phyloP scores from a whole-genome alignment of 257 asterid genomes.

The Salvia splendens region DNA sequence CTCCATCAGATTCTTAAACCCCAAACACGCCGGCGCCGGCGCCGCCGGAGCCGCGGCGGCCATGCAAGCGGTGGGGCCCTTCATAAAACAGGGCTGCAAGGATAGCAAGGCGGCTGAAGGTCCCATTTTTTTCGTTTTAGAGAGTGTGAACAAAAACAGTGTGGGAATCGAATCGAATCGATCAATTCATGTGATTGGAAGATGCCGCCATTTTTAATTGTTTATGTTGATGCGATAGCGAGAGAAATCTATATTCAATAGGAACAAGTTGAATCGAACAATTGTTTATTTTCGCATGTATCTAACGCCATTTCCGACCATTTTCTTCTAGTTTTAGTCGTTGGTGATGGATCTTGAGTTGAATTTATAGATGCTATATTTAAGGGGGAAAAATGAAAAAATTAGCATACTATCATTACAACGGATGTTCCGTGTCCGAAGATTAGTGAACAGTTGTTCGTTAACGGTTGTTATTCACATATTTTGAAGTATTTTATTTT shows the following conservation, averaged over 20 bases:
- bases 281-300: too few species aligned
- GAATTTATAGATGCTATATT: not conserved
- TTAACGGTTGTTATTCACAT: too few species aligned
- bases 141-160: too few species aligned
- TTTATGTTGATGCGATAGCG: slow-evolving; percentile 22
- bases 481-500: too few species aligned
- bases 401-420: too few species aligned
- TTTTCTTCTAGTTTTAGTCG: not conserved
- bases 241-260: not conserved
- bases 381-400: too few species aligned
- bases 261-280: too few species aligned
- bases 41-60: too few species aligned
- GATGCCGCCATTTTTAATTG: slow-evolving; percentile 38
- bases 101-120: slow-evolving; percentile 41
- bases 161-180: not conserved
- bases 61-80: slow-evolving; percentile 44
- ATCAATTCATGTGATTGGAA: slow-evolving; percentile 31
- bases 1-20: slow-evolving; percentile 70
- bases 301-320: not conserved
- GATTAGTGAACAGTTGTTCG: too few species aligned
- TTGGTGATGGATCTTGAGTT: not conserved
- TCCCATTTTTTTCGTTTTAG: slow-evolving; percentile 38
- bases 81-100: slow-evolving; percentile 26
- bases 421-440: too few species aligned
- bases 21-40: slow-evolving; percentile 41